Evolutionary conservation across 2,329 filamentous ascomycete genomes (phyloP).

Genomic region (Pseudovirgaria hyperparasitica): DNA sequence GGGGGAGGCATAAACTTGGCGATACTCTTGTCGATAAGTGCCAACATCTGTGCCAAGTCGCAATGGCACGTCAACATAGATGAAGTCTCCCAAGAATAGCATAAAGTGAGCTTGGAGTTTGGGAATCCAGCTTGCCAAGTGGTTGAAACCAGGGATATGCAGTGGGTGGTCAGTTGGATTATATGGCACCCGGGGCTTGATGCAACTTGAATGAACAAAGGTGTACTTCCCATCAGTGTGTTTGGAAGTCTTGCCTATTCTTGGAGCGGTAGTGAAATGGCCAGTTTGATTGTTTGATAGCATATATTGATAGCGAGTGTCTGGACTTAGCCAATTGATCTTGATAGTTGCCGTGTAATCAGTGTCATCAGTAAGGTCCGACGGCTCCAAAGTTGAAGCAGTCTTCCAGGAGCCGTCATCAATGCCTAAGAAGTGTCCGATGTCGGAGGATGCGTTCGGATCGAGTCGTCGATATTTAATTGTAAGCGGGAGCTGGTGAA

Average conservation of each 20-base stretch:
- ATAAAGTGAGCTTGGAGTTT: conserved; percentile 60
- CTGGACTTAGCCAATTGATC: conserved; percentile 53
- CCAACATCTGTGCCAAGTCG: conserved; percentile 59
- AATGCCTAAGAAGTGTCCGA: too few species aligned
- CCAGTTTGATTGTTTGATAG: conserved; percentile 81
- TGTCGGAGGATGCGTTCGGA: too few species aligned
- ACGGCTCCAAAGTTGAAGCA: conserved; percentile 18
- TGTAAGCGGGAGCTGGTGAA: conserved; percentile 50
- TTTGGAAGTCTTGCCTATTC: conserved; percentile 46
- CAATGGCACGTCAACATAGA: conserved; percentile 79
- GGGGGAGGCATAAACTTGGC: conserved; percentile 88
- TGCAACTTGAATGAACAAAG: conserved; percentile 86
- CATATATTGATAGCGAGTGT: conserved; percentile 68
- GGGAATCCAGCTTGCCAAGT: conserved; percentile 62
- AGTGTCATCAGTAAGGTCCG: conserved; percentile 53
- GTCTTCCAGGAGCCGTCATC: conserved; percentile 17
- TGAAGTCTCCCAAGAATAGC: conserved; percentile 71
- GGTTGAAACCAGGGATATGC: conserved; percentile 64
- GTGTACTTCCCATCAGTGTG: conserved; percentile 61
- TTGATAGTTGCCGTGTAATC: conserved; percentile 69
- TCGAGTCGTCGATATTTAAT: conserved; percentile 20
- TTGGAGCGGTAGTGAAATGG: conserved; percentile 66
- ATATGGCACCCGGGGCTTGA: conserved; percentile 86
- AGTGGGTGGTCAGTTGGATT: conserved; percentile 71
- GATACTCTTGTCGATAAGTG: conserved; percentile 82